Percentiles rank a stretch among this genome's conserved stretches.
These are phyloP conservation scores for Gynandropsis gynandra DNA, from an alignment of 345 rosid genomes.

Conservation along the genomic window DNA sequence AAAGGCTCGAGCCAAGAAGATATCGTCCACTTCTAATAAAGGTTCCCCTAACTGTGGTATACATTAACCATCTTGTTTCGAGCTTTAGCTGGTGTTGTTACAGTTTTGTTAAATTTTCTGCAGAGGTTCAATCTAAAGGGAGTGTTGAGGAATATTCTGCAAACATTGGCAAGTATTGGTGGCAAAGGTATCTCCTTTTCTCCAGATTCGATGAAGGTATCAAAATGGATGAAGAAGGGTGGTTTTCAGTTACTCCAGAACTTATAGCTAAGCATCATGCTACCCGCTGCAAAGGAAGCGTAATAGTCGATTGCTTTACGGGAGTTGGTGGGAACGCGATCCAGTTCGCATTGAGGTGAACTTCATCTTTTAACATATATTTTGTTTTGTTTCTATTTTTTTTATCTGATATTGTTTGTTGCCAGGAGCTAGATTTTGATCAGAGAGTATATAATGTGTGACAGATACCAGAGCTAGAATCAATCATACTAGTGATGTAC, in stretches of 20 bases:
- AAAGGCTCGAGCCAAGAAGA: constrained; percentile 32
- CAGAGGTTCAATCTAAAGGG: constrained; percentile 41
- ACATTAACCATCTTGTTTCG: constrained; percentile 2
- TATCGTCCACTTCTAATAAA: constrained; percentile 26
- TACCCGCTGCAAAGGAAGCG: constrained; percentile 45
- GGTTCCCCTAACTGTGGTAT: constrained; percentile 29
- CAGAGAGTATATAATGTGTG: too few species aligned
- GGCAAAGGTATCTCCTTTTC: constrained; percentile 70
- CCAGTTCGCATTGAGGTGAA: constrained; percentile 64
- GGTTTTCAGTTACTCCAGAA: constrained; percentile 99
- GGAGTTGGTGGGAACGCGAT: constrained; percentile 98
- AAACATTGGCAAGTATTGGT: constrained; percentile 66
- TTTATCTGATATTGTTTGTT: neutral
- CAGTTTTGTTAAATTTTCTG: neutral
- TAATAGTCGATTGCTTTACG: constrained; percentile 70
- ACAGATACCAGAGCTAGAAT: neutral
- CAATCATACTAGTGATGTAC: neutral
- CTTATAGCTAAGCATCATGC: constrained; percentile 83
- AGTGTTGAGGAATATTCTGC: constrained; percentile 37
- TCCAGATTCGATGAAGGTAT: constrained; percentile 78
- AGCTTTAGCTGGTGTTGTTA: constrained; percentile 4
- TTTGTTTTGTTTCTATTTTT: neutral
- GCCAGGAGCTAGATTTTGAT: too few species aligned
- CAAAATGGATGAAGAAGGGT: constrained; percentile 93
- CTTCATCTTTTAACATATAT: neutral